These are phyloP conservation scores for Cladophialophora carrionii DNA, from an alignment of 2,329 filamentous ascomycete genomes.

Conservation along the genomic window DNA sequence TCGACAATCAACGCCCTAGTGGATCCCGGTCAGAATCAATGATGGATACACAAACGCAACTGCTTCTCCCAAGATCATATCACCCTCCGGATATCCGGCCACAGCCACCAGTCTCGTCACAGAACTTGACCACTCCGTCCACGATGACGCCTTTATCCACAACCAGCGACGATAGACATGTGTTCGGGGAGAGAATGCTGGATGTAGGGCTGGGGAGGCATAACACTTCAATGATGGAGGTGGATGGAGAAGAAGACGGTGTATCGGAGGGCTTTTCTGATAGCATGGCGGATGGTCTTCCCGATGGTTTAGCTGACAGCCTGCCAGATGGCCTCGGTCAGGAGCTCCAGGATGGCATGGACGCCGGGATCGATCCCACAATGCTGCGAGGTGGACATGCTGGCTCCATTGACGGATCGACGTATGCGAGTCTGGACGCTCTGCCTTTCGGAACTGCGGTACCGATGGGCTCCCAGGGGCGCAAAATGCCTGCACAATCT, in stretches of 20 bases:
- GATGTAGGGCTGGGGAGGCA: constrained; percentile 3
- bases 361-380: constrained; percentile 14
- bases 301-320: neutral
- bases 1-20: constrained; percentile 15
- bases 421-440: constrained; percentile 14
- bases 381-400: constrained; percentile 21
- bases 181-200: constrained; percentile 6
- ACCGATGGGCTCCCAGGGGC: neutral
- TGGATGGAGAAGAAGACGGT: constrained; percentile 7
- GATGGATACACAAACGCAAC: constrained; percentile 9
- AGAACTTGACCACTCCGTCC: constrained; percentile 12
- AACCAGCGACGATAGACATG: constrained; percentile 4
- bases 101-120: constrained; percentile 10
- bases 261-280: constrained; percentile 7
- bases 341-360: constrained; percentile 9
- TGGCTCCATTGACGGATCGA: constrained; percentile 9
- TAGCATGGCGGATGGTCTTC: neutral
- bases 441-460: constrained; percentile 8
- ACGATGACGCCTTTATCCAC: constrained; percentile 8
- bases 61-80: constrained; percentile 17
- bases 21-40: constrained; percentile 21
- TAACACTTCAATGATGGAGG: neutral
- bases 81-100: constrained; percentile 26
- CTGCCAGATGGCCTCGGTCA: constrained; percentile 4
- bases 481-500: constrained; percentile 1